phyloP scores from a whole-genome alignment of 371 early-diverging fungal species.

The Apophysomyces variabilis region DNA sequence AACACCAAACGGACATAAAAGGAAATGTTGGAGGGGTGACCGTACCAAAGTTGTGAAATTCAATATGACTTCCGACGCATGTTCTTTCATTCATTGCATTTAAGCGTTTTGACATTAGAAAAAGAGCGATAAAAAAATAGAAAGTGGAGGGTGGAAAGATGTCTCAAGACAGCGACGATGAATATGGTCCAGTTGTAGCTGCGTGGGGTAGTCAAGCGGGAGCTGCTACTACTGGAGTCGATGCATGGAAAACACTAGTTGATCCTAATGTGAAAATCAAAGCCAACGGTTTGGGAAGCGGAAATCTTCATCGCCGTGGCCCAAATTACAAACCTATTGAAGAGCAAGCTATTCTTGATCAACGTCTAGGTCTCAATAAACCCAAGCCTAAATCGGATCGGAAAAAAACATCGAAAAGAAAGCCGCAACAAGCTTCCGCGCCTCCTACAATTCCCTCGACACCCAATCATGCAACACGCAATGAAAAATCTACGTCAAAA shows the following conservation, averaged over 20 bases:
- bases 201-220: slow-evolving; percentile 24
- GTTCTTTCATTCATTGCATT: too few relatives aligned
- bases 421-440: not conserved
- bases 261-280: slow-evolving; percentile 30
- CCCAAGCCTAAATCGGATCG: slow-evolving; percentile 9
- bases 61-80: too few relatives aligned
- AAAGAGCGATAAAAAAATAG: not conserved
- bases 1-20: too few relatives aligned
- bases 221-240: not conserved
- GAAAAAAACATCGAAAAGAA: slow-evolving; percentile 6
- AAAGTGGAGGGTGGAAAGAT: not conserved
- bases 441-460: too few relatives aligned
- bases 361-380: slow-evolving; percentile 17
- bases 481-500: not conserved
- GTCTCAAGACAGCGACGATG: slow-evolving; percentile 18
- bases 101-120: too few relatives aligned
- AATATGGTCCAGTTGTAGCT: slow-evolving; percentile 24
- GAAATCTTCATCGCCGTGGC: slow-evolving; percentile 25
- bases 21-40: too few relatives aligned
- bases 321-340: slow-evolving; percentile 26
- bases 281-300: slow-evolving; percentile 22
- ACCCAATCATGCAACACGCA: not conserved
- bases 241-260: slow-evolving; percentile 15
- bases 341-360: slow-evolving; percentile 22
- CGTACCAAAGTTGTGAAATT: too few relatives aligned